Conservation (phyloP, 202 grass and related monocot genomes). For the Panicum hallii region DNA sequence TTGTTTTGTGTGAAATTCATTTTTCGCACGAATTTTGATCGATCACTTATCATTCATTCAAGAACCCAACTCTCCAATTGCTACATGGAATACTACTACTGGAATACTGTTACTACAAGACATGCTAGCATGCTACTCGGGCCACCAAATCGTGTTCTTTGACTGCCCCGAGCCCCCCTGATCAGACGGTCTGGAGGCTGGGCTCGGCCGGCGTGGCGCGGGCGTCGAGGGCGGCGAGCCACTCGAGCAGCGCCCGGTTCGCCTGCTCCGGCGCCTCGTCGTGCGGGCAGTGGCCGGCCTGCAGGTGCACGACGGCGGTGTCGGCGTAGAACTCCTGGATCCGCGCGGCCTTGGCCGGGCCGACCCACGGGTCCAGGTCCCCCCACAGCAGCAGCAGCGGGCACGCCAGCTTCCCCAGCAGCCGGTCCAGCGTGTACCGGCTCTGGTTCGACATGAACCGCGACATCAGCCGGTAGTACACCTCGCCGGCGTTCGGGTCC, state of each 20-base stretch:
- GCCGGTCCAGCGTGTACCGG: slow-evolving; percentile 81
- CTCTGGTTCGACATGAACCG: slow-evolving; percentile 91
- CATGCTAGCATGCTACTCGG: background rate
- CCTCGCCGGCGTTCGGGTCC: slow-evolving; percentile 92
- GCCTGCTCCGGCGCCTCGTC: slow-evolving; percentile 91
- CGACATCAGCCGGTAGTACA: slow-evolving; percentile 90
- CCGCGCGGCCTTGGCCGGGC: slow-evolving; percentile 65
- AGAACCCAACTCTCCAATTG: background rate
- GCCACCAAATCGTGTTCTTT: background rate
- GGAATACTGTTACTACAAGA: background rate
- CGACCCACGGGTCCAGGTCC: slow-evolving; percentile 91
- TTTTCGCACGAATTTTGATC: background rate
- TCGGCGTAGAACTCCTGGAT: slow-evolving; percentile 88
- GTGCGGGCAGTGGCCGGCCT: slow-evolving; percentile 92
- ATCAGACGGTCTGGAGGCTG: slow-evolving; percentile 58
- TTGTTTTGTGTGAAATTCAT: background rate
- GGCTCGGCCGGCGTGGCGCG: slow-evolving; percentile 35
- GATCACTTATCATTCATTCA: background rate
- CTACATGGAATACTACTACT: background rate
- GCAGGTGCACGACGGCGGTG: slow-evolving; percentile 74
- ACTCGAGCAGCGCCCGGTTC: slow-evolving; percentile 78
- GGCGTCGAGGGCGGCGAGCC: slow-evolving; percentile 58
- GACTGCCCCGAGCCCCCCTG: too few relatives aligned
- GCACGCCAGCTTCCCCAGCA: slow-evolving; percentile 74
- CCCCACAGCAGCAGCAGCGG: slow-evolving; percentile 94